These are phyloP conservation scores for Xylariaceae sp. DNA, from an alignment of 2,329 filamentous ascomycete species.

Conservation along the genomic window DNA sequence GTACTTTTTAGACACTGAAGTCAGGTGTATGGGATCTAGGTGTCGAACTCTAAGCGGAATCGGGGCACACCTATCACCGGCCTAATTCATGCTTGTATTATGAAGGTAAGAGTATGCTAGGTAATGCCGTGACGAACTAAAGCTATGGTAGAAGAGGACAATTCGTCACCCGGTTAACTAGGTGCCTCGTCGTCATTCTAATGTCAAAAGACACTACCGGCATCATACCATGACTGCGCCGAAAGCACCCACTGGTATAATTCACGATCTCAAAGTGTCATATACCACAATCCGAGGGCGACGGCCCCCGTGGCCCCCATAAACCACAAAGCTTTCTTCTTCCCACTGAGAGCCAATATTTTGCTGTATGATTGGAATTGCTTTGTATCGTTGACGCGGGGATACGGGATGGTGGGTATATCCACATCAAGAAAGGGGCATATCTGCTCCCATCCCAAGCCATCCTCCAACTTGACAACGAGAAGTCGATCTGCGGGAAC, in stretches of 20 bases:
- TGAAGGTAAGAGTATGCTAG: neutral
- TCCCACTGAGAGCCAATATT: slow-evolving; percentile 1
- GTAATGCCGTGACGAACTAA: neutral
- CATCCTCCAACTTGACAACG: slow-evolving; percentile 17
- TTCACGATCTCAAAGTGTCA: slow-evolving; percentile 1
- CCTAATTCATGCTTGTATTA: neutral
- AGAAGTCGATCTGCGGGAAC: slow-evolving; percentile 18
- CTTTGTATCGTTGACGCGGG: slow-evolving; percentile 17
- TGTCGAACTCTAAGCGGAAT: slow-evolving; percentile 32
- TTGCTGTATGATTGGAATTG: slow-evolving; percentile 8
- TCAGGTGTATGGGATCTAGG: slow-evolving; percentile 31
- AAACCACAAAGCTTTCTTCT: slow-evolving; percentile 2
- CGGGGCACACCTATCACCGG: slow-evolving; percentile 27
- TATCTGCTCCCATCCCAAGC: slow-evolving; percentile 19
- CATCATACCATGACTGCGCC: neutral
- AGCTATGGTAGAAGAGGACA: neutral
- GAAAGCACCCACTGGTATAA: neutral
- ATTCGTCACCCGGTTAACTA: neutral
- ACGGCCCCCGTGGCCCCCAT: neutral
- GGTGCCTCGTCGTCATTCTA: neutral
- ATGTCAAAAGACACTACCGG: neutral
- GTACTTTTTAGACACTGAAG: too few relatives aligned
- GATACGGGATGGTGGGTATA: slow-evolving; percentile 15
- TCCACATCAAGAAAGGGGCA: slow-evolving; percentile 18
- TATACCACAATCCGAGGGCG: slow-evolving; percentile 11